A percentile compares a stretch with the other conserved stretches of the same genome.
Conservation (phyloP, 345 rosid genomes). For the Mangifera indica region DNA sequence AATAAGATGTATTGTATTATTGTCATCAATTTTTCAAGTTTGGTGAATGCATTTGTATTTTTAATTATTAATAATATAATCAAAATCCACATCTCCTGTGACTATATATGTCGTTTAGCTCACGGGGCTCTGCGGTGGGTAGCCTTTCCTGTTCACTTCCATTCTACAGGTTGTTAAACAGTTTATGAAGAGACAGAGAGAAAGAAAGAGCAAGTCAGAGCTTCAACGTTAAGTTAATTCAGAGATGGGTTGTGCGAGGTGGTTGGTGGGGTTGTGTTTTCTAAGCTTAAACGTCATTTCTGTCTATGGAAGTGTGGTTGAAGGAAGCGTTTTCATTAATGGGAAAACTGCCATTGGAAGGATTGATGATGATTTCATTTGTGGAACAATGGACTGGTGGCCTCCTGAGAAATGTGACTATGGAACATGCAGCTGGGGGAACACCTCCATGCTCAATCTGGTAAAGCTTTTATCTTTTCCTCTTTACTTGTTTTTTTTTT, state of each 20-base stretch:
- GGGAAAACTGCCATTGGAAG: slow-evolving; percentile 57
- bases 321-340: slow-evolving; percentile 55
- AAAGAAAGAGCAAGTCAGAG: slow-evolving; percentile 14
- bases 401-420: slow-evolving; percentile 98
- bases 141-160: slow-evolving; percentile 10
- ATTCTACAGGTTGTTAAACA: slow-evolving; percentile 14
- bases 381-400: slow-evolving; percentile 99
- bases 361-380: slow-evolving; percentile 79
- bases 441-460: slow-evolving; percentile 87
- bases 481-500: neutral
- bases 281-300: slow-evolving; percentile 12
- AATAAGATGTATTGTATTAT: no score
- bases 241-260: slow-evolving; percentile 38
- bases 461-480: slow-evolving; percentile 33
- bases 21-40: no score
- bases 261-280: slow-evolving; percentile 29
- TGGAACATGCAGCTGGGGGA: slow-evolving; percentile 85
- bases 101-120: neutral
- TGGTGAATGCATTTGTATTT: no score
- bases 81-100: neutral
- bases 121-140: neutral
- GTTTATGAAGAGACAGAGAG: neutral
- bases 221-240: slow-evolving; percentile 15
- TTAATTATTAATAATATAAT: no score
- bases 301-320: slow-evolving; percentile 4